Evolutionary conservation across 208 protist species (phyloP), one percentile per base, ranked within the genome.

Genomic region (Herpetomonas samuelpessoai): DNA sequence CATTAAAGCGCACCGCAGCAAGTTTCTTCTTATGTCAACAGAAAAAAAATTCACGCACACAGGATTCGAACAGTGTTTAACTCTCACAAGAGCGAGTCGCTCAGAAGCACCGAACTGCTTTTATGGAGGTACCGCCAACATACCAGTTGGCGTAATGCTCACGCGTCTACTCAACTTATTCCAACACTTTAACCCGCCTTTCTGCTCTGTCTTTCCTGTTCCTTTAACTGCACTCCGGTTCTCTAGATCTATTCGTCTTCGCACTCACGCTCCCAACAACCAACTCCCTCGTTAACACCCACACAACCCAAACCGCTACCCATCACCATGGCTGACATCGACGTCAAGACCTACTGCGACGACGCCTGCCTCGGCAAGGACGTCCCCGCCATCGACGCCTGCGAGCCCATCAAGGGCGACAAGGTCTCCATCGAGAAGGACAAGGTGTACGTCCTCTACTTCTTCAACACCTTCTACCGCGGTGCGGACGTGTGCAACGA

Each of bases 381-480:
- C 46, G 85, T 81, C 38, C 88, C 88, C 21, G 44, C 66, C 46
- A 74, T 95, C 48, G 76, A 75, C 56, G 67, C 65, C 2, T 48
- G 81, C 27, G 81, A 87, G 66, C 68, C 83, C 59, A 74, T 95
- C 67, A 84, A 86, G 62, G 88, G 88, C 41, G 88, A 81, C n/a
- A 76, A 72, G 57, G 52, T 91, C 19, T 48, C 58, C 19, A 67
- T 94, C 44, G 68, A 57, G 18, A 19, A 38, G 38, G 81, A 72
- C 47, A 89, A 90, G 57, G 79, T 92, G 35, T 85, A 92, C 68
- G 83, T 94, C 41, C 71, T 96, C 31, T 96, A 94, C 77, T 94
- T 96, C 74, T 94, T 94, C 75, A 92, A 91, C 73, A 96, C 86
- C 27, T 96, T 94, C 72, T 93, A 96, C 73, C 89, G 88, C 51